A percentile compares a stretch with the other conserved stretches of the same genome.
phyloP scores from a whole-genome alignment of 2,329 filamentous ascomycete species.

The Ophiocordyceps robertsii region DNA sequence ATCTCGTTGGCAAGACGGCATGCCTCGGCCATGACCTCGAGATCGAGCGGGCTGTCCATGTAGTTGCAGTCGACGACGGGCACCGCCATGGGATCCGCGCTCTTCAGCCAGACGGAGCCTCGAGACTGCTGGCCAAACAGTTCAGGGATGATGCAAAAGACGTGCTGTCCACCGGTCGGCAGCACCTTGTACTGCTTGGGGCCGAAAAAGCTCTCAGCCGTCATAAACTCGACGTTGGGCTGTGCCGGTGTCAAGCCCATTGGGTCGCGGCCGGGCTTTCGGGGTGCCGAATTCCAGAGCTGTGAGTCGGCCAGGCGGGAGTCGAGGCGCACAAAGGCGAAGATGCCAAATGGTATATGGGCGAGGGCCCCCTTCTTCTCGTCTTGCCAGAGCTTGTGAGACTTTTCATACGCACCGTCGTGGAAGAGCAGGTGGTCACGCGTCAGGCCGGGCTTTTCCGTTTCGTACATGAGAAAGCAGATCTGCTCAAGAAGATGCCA shows the following conservation, averaged over 20 bases:
- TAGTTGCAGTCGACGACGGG: constrained; percentile 47
- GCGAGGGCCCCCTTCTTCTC: constrained; percentile 44
- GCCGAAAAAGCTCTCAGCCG: constrained; percentile 47
- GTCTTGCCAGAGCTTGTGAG: constrained; percentile 42
- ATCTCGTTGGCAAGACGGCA: constrained; percentile 47
- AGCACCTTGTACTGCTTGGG: constrained; percentile 43
- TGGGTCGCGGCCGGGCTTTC: constrained; percentile 39
- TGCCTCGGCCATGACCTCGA: constrained; percentile 45
- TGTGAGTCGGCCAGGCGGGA: constrained; percentile 40
- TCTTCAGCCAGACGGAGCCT: constrained; percentile 38
- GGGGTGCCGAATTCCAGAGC: constrained; percentile 37
- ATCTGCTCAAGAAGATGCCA: constrained; percentile 19
- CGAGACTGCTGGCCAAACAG: constrained; percentile 44
- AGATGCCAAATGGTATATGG: constrained; percentile 48
- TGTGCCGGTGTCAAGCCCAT: constrained; percentile 45
- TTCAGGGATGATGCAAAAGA: constrained; percentile 44
- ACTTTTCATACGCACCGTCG: constrained; percentile 32
- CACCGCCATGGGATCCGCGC: constrained; percentile 31
- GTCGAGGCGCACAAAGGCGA: constrained; percentile 48
- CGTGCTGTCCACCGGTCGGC: constrained; percentile 37
- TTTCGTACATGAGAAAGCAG: constrained; percentile 48
- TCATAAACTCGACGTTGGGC: constrained; percentile 50
- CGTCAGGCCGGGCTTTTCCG: constrained; percentile 34
- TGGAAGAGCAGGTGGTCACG: constrained; percentile 42
- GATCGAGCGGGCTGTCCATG: constrained; percentile 40